Evolutionary conservation across 805 yeast genomes (phyloP).

Genomic region (Pichia manshurica): DNA sequence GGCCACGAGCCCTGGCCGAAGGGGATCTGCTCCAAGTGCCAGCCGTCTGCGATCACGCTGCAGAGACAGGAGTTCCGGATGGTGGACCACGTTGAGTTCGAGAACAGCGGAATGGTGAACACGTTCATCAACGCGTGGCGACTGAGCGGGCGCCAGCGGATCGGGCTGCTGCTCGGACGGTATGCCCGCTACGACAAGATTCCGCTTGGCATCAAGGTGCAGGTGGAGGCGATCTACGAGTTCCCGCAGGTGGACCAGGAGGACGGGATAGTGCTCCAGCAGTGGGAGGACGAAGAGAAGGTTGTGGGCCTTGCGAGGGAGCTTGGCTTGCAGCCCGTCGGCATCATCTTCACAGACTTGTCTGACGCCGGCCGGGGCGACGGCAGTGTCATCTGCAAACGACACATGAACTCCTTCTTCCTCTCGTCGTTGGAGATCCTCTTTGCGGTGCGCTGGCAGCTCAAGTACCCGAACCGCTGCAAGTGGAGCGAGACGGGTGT

Average conservation of each 20-base stretch:
- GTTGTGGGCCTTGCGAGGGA: conserved; percentile 49
- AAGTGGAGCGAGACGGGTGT: conserved; percentile 57
- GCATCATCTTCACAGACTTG: conserved; percentile 84
- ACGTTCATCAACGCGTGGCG: conserved; percentile 91
- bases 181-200: conserved; percentile 74
- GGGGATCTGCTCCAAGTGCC: conserved; percentile 94
- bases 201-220: conserved; percentile 91
- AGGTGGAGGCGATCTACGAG: conserved; percentile 89
- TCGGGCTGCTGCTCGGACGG: conserved; percentile 78
- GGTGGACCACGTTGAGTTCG: conserved; percentile 96
- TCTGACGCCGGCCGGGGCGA: conserved; percentile 81
- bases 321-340: conserved; percentile 68
- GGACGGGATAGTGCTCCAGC: conserved; percentile 68
- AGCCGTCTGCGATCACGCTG: conserved; percentile 90
- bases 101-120: conserved; percentile 66
- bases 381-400: conserved; percentile 85
- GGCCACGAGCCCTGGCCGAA: conserved; percentile 94
- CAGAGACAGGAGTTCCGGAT: conserved; percentile 86
- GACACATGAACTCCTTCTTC: conserved; percentile 89
- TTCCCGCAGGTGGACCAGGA: conserved; percentile 83
- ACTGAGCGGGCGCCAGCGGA: conserved; percentile 75
- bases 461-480: conserved; percentile 53
- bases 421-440: conserved; percentile 80
- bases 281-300: conserved; percentile 48
- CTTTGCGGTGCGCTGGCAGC: conserved; percentile 79